Conservation (phyloP, 768 basidiomycete genomes). For the Podaxis mareebaensis region DNA sequence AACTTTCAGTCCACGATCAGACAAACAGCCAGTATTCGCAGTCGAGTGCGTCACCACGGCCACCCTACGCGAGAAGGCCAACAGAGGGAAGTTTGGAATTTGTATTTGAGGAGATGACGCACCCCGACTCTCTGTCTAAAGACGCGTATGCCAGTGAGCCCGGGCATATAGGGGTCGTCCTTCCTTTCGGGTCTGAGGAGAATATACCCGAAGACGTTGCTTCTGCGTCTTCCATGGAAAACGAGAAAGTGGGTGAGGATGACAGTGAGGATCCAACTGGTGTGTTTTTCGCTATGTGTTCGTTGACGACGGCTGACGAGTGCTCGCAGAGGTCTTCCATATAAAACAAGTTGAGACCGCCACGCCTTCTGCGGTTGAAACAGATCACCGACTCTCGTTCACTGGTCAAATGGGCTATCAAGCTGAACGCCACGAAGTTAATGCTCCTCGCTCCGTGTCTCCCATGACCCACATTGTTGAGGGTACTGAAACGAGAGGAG, state of each 20-base stretch:
- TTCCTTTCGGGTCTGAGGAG: slow-evolving; percentile 18
- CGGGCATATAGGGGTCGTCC: slow-evolving; percentile 38
- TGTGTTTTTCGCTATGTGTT: slow-evolving; percentile 17
- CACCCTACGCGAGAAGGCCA: slow-evolving; percentile 24
- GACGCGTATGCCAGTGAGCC: slow-evolving; percentile 24
- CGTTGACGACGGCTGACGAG: neutral
- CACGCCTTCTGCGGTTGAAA: slow-evolving; percentile 47
- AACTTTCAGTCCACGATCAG: slow-evolving; percentile 33
- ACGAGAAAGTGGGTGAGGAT: slow-evolving; percentile 33
- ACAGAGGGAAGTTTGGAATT: slow-evolving; percentile 36
- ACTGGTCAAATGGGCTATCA: slow-evolving; percentile 36
- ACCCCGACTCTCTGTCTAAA: slow-evolving; percentile 25
- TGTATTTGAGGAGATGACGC: slow-evolving; percentile 36
- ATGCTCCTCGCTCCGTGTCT: slow-evolving; percentile 10
- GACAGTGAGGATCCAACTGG: slow-evolving; percentile 47
- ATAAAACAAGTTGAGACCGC: slow-evolving; percentile 51
- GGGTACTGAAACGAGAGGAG: neutral
- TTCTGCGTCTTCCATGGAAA: slow-evolving; percentile 40
- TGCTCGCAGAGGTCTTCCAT: slow-evolving; percentile 43
- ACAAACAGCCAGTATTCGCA: slow-evolving; percentile 32
- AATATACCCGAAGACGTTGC: slow-evolving; percentile 52
- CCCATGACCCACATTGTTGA: slow-evolving; percentile 12
- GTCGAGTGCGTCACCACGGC: slow-evolving; percentile 19
- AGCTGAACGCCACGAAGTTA: slow-evolving; percentile 6
- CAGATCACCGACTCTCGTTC: slow-evolving; percentile 40